Evolutionary conservation across 1,284 basidiomycete genomes (phyloP), one percentile per base, ranked within the genome.

Genomic region (Gymnopus androsaceus): DNA sequence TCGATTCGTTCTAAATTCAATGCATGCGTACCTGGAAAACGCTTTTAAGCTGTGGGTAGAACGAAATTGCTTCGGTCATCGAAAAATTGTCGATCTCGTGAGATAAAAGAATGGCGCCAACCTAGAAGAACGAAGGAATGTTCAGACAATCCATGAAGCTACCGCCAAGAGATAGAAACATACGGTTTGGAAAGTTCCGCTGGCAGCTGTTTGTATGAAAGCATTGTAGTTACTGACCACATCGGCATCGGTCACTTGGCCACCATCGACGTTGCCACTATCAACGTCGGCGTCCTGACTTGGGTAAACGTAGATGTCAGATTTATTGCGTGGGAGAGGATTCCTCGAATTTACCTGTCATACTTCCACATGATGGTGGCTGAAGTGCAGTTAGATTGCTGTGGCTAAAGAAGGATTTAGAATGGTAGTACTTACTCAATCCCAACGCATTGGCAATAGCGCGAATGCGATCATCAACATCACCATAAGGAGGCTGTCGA

Each of bases 391-490:
- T n/a, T n/a, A n/a, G n/a, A n/a, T n/a, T n/a, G n/a, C n/a, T n/a
- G n/a, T n/a, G n/a, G n/a, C n/a, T n/a, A n/a, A n/a, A n/a, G n/a
- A n/a, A n/a, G n/a, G n/a, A n/a, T n/a, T n/a, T n/a, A n/a, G n/a
- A n/a, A n/a, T n/a, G n/a, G n/a, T n/a, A n/a, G n/a, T n/a, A n/a
- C n/a, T n/a, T n/a, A n/a, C n/a, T n/a, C 14, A 89, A 71, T 21
- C 79, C 76, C 56, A 89, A 77, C 2, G 74, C 79, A 30, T 77
- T 64, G 8, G 85, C 82, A 58, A 92, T 85, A 34, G 80, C 76
- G 38, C 90, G 82, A 45, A 92, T 82, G 52, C 90, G 85, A 68
- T 92, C 87, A 54, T 85, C 83, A 17, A 82, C 70, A 54, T 84
- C 81, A 45, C 83, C 83, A 61, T 73, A 88, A 14, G 87, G 87